These are phyloP conservation scores for Aspergillus hortae DNA, from an alignment of 2,329 filamentous ascomycete genomes.

Conservation along the genomic window DNA sequence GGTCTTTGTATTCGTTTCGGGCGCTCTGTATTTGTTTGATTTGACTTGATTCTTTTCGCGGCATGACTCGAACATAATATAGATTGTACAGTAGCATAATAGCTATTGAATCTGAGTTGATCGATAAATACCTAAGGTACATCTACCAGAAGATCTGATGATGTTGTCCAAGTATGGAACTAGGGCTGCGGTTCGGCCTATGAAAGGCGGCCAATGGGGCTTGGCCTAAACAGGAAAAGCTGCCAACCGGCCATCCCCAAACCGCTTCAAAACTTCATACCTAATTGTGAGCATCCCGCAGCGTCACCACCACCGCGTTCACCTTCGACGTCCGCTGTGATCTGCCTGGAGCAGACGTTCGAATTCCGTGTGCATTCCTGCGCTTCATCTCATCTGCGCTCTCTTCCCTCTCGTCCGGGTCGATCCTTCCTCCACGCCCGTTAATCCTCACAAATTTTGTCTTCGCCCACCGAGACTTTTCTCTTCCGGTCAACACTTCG, in stretches of 20 bases:
- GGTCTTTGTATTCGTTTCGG: slow-evolving; percentile 1
- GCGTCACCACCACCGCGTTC: slow-evolving; percentile 12
- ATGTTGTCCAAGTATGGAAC: background rate
- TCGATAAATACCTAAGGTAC: background rate
- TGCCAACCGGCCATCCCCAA: slow-evolving; percentile 16
- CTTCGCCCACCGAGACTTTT: slow-evolving; percentile 17
- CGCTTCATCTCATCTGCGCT: slow-evolving; percentile 12
- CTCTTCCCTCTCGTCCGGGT: slow-evolving; percentile 13
- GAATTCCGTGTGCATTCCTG: slow-evolving; percentile 4
- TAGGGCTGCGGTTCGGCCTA: slow-evolving; percentile 18
- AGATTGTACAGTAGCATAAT: background rate
- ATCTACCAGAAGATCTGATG: background rate
- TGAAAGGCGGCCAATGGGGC: slow-evolving; percentile 11
- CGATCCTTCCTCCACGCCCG: slow-evolving; percentile 25
- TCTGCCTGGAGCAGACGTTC: slow-evolving; percentile 39
- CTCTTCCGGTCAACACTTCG: slow-evolving; percentile 7
- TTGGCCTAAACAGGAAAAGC: slow-evolving; percentile 24
- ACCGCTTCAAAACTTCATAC: slow-evolving; percentile 29
- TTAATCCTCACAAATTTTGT: slow-evolving; percentile 20
- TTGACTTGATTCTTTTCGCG: background rate
- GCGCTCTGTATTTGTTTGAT: background rate
- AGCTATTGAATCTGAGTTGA: background rate
- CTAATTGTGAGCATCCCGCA: slow-evolving; percentile 17
- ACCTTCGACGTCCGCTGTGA: slow-evolving; percentile 17
- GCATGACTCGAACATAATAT: background rate